Conservation (phyloP, 140 eudicot species). For the Oenanthe javanica region DNA sequence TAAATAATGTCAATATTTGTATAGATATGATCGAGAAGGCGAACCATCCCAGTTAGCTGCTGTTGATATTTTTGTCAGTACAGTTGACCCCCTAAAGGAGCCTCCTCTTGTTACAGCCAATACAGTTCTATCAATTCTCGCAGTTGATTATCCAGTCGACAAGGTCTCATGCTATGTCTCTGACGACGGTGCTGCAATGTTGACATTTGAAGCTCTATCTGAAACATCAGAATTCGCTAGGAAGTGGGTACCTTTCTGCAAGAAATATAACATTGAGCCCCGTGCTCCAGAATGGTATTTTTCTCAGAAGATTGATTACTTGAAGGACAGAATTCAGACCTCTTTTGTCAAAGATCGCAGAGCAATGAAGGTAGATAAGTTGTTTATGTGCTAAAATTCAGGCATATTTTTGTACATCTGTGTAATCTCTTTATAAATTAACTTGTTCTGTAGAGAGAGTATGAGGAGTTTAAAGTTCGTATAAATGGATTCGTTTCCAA, state of each 20-base stretch:
- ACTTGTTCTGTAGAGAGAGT: constrained; percentile 60
- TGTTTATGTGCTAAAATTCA: neutral
- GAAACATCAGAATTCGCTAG: constrained; percentile 94
- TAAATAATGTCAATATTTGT: constrained; percentile 13
- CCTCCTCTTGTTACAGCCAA: constrained; percentile 99
- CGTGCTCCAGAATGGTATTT: constrained; percentile 99
- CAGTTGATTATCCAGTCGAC: constrained; percentile 98
- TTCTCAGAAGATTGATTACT: constrained; percentile 73
- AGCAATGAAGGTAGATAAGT: constrained; percentile 76
- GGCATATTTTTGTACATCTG: neutral
- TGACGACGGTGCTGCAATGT: constrained; percentile 98
- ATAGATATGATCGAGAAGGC: constrained; percentile 95
- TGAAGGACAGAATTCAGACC: constrained; percentile 84
- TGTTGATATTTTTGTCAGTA: constrained; percentile 96
- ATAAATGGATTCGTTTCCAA: constrained; percentile 87
- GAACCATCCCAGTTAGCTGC: constrained; percentile 97
- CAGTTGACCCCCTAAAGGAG: constrained; percentile 96
- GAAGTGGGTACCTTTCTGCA: constrained; percentile 94
- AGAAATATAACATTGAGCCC: constrained; percentile 85
- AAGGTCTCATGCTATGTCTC: constrained; percentile 96
- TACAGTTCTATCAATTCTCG: constrained; percentile 88
- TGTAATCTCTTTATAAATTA: constrained; percentile 13
- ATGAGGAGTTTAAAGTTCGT: constrained; percentile 91
- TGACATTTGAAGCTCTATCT: constrained; percentile 93
- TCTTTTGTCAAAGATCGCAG: constrained; percentile 95